Base-by-base conservation (phyloP, 2,329 filamentous ascomycete species). In the Mycosphaerella sp. region DNA sequence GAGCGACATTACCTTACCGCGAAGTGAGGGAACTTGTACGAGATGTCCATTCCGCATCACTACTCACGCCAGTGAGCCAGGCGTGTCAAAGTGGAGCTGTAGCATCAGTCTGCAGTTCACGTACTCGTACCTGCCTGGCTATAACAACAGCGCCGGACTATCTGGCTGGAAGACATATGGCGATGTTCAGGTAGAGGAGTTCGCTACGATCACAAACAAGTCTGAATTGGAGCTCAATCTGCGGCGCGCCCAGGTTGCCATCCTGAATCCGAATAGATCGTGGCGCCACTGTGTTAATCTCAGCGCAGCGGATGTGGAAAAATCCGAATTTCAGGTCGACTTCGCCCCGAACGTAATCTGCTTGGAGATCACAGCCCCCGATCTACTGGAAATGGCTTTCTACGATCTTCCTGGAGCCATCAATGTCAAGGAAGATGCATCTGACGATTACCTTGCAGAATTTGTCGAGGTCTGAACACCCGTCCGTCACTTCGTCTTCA, bases 391-490 rank as follows among this genome's bases (percentile, higher is more conserved):
- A 5, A 66, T 95, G 0, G 88, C 85, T 0, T 94, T 95, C 60
- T 91, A 87, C 54, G 89, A 95, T 54, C 75, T 95, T 0, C 89
- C 89, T 0, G 89, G 89, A 0, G 81, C 94, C 0, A 91, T 95
- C 55, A 81, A 82, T 16, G 84, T 84, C 6, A 78, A 84, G 0
- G 79, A 81, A 1, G 75, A 81, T 6, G 55, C 48, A 1, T 73
- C 79, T 2, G 82, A 90, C 13, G 74, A 79, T 8, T 86, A 86
- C 50, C 72, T 91, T 0, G 84, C 90, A 10, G 73, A 77, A 0
- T 80, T 93, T 0, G 85, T 95, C 0, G 76, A 82, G 44, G 44
- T 41, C 8, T 21, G 44, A 21, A 13, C 13, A 7, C n/a, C n/a
- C n/a, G 39, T 43, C 17, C 6, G 2, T 27, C 28, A 25, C 47